Percentiles rank a stretch among this genome's conserved stretches.
Evolutionary conservation across 2,329 filamentous ascomycete genomes (phyloP).

Genomic region (Xylariaceae sp.): DNA sequence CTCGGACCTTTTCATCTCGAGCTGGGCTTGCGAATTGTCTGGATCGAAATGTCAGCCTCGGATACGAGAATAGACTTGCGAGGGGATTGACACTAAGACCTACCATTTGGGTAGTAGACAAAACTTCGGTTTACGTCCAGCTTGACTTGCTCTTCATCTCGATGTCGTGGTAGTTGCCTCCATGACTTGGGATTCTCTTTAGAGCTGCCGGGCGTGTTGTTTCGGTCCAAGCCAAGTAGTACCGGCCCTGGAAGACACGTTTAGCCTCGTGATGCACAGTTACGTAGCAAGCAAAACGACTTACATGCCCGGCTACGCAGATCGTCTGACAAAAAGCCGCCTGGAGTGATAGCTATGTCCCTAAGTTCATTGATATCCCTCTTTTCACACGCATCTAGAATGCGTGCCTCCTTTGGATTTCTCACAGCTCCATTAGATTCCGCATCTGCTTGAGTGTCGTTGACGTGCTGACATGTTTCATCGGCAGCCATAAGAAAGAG

Average conservation of each 20-base stretch:
- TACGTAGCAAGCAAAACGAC: constrained; percentile 44
- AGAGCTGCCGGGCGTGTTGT: constrained; percentile 30
- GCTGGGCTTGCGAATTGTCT: constrained; percentile 73
- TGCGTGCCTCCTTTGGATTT: constrained; percentile 49
- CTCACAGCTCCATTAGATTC: constrained; percentile 17
- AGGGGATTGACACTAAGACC: constrained; percentile 31
- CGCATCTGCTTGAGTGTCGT: constrained; percentile 22
- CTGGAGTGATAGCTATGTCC: constrained; percentile 63
- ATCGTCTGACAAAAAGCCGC: constrained; percentile 71
- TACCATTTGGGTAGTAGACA: constrained; percentile 90
- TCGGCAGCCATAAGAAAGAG: constrained; percentile 30
- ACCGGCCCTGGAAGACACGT: constrained; percentile 50
- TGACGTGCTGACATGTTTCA: constrained; percentile 19
- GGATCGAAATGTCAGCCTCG: neutral
- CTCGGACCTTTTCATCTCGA: constrained; percentile 73
- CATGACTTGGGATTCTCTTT: constrained; percentile 49
- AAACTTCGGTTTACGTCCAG: constrained; percentile 97
- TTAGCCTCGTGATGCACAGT: constrained; percentile 7
- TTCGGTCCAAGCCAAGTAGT: constrained; percentile 46
- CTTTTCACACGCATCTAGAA: constrained; percentile 65
- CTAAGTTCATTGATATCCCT: constrained; percentile 63
- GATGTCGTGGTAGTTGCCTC: constrained; percentile 73
- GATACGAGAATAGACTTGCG: neutral
- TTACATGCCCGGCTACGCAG: constrained; percentile 79
- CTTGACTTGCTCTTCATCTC: constrained; percentile 87